Base-by-base conservation (phyloP, 768 basidiomycete genomes). In the Phlebiopsis gigantea region DNA sequence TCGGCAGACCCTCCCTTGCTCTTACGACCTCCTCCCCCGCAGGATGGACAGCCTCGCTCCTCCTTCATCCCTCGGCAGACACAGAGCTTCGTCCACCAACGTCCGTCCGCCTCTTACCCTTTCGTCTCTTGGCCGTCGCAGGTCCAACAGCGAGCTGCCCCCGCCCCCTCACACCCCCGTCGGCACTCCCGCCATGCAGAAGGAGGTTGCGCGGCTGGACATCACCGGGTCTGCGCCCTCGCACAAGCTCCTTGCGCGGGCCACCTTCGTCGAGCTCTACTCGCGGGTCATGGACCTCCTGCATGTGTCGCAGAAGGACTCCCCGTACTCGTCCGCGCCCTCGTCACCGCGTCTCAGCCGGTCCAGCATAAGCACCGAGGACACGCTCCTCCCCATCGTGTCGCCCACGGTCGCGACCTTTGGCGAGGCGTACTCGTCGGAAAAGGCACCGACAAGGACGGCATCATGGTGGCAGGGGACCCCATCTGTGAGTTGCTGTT, bases 51-150 rank as follows among this genome's bases (percentile, higher is more conserved):
- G 65, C 51, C 66, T 70, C 56, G 57, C 63, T 57, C 69, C 71
- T 58, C 79, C 80, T 45, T 75, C 74, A n/a, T 53, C 70, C 71
- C 50, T 41, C 39, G 71, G 70, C 63, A 80, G 81, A 65, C 74
- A 73, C 65, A 80, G 82, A 55, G 81, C 84, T 0, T 84, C 79
- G 46, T 86, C 84, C 44, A 81, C 81, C 24, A 79, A 74, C 61
- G 76, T 85, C 47, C 74, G 79, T 30, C 77, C 81, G 30, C 71
- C 78, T 9, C 65, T 82, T 50, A 77, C 84, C 45, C 68, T 80
- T 9, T 39, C 62, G 68, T 73, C 82, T 56, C 77, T 84, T 48
- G 83, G 81, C 42, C 69, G 71, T 44, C 62, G 66, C 53, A 64
- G 67, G 55, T 67, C 68, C 52, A 68, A 64, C 57, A 62, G 69